Evolutionary conservation across 202 grass and related monocot genomes (phyloP).

Genomic region (Tripidium arundinaceum): DNA sequence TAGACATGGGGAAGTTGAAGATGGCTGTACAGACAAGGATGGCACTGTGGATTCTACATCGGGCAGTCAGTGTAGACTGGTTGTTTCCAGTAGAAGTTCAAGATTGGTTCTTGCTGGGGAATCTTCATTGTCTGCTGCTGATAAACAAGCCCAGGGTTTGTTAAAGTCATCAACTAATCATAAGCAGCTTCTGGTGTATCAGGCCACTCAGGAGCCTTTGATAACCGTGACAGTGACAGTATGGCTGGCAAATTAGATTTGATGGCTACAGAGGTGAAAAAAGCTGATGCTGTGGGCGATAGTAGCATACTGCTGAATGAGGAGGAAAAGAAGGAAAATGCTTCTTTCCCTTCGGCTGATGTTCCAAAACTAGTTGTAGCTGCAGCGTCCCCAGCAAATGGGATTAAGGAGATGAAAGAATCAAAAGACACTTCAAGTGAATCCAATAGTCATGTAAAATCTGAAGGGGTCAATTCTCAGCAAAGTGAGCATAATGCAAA

Average conservation of each 20-base stretch:
- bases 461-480: conserved; percentile 22
- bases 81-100: conserved; percentile 25
- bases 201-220: conserved; percentile 9
- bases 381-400: conserved; percentile 7
- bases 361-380: conserved; percentile 21
- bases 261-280: conserved; percentile 30
- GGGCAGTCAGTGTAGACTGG: neutral
- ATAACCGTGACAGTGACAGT: neutral
- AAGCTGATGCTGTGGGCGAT: conserved; percentile 10
- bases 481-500: conserved; percentile 19
- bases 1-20: conserved; percentile 29
- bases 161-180: conserved; percentile 17
- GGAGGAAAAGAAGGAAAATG: conserved; percentile 36
- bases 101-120: conserved; percentile 23
- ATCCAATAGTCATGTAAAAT: conserved; percentile 37
- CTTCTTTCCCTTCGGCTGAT: conserved; percentile 13
- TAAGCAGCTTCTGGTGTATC: neutral
- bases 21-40: conserved; percentile 14
- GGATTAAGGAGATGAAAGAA: conserved; percentile 20
- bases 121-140: conserved; percentile 25
- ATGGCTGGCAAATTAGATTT: conserved; percentile 22
- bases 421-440: conserved; percentile 47
- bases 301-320: conserved; percentile 32
- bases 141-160: conserved; percentile 9
- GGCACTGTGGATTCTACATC: conserved; percentile 2